A percentile compares a stretch with the other conserved stretches of the same genome.
phyloP scores from a whole-genome alignment of 2,329 filamentous ascomycete genomes.

The Penicillium paneum region DNA sequence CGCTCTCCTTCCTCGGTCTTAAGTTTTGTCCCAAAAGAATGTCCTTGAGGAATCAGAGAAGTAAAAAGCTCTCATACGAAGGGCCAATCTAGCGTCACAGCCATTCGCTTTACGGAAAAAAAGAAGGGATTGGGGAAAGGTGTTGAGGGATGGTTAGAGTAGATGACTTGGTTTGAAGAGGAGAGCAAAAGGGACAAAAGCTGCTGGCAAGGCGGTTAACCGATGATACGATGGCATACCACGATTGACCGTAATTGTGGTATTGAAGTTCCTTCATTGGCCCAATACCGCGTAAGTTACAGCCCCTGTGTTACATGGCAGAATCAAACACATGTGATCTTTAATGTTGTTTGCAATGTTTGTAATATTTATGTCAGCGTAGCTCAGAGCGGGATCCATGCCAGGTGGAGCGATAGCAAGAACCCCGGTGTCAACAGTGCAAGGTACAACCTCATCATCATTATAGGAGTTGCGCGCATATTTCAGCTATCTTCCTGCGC shows the following conservation, averaged over 20 bases:
- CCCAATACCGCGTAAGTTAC: conserved; percentile 4
- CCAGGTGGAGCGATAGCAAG: conserved; percentile 30
- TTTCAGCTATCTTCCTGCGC: not conserved
- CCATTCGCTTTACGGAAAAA: conserved; percentile 41
- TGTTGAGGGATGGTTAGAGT: conserved; percentile 16
- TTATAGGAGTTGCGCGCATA: not conserved
- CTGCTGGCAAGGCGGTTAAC: conserved; percentile 20
- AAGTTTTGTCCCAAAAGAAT: conserved; percentile 14
- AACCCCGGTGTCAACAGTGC: conserved; percentile 15
- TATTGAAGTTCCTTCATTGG: not conserved
- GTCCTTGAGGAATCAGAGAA: conserved; percentile 27
- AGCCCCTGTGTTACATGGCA: conserved; percentile 4
- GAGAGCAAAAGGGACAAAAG: conserved; percentile 26
- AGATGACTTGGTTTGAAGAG: conserved; percentile 16
- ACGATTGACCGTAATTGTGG: not conserved
- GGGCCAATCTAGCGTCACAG: conserved; percentile 34
- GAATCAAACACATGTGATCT: conserved; percentile 17
- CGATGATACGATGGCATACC: conserved; percentile 4
- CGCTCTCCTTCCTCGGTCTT: conserved; percentile 12
- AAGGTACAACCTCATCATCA: conserved; percentile 3
- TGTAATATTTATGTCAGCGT: conserved; percentile 29
- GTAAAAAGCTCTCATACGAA: conserved; percentile 35
- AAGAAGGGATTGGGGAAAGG: conserved; percentile 15
- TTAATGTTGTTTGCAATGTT: conserved; percentile 13
- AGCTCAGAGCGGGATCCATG: conserved; percentile 20